Conservation (phyloP, 2,329 filamentous ascomycete genomes). For the Neonectria ditissima region DNA sequence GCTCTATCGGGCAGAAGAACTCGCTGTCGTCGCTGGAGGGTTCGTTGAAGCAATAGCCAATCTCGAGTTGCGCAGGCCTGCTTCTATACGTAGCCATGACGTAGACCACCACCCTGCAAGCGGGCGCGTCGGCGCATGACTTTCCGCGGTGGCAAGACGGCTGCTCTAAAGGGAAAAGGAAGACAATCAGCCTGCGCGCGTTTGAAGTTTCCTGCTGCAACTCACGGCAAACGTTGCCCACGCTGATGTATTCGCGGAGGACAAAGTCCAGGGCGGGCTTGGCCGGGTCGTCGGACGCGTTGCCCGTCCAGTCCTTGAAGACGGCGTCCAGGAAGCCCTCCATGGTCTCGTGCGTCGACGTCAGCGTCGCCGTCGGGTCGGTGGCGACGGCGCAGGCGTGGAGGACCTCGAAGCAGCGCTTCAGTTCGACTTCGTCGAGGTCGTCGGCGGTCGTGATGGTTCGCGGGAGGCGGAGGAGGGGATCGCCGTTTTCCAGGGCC, state of each 20-base stretch:
- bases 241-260: slow-evolving; percentile 43
- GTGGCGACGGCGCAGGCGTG: slow-evolving; percentile 48
- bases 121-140: slow-evolving; percentile 31
- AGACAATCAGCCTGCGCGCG: slow-evolving; percentile 1
- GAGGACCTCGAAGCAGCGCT: slow-evolving; percentile 49
- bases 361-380: slow-evolving; percentile 36
- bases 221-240: slow-evolving; percentile 47
- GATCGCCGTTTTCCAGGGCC: slow-evolving; percentile 38
- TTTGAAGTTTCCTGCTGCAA: neutral
- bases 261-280: slow-evolving; percentile 47
- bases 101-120: slow-evolving; percentile 39
- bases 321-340: slow-evolving; percentile 49
- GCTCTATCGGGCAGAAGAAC: slow-evolving; percentile 44
- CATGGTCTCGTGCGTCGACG: slow-evolving; percentile 46
- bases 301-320: slow-evolving; percentile 45
- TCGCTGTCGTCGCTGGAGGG: slow-evolving; percentile 32
- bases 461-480: slow-evolving; percentile 29
- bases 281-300: slow-evolving; percentile 8
- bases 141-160: slow-evolving; percentile 30
- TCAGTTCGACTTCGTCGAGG: slow-evolving; percentile 44
- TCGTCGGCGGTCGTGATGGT: slow-evolving; percentile 42
- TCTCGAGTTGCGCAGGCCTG: slow-evolving; percentile 43
- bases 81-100: slow-evolving; percentile 45
- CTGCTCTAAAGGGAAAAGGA: slow-evolving; percentile 23
- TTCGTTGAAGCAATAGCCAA: slow-evolving; percentile 44